Percentiles rank a stretch among this genome's conserved stretches.
These are phyloP conservation scores for Boletales sp. DNA, from an alignment of 768 basidiomycete genomes.

Conservation along the genomic window DNA sequence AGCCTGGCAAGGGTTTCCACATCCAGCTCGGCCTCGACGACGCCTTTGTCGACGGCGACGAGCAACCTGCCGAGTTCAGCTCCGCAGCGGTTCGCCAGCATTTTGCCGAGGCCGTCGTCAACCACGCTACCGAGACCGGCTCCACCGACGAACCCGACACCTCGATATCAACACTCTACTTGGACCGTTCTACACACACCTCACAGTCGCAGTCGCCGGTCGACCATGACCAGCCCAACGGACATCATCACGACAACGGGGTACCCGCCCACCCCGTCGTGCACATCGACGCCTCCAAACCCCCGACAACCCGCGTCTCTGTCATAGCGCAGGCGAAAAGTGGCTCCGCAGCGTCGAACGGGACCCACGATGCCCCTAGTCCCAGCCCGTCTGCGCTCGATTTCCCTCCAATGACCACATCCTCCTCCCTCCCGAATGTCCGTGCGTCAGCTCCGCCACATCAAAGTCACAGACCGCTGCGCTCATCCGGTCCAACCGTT, in stretches of 20 bases:
- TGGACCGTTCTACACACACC: conserved; percentile 35
- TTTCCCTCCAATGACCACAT: conserved; percentile 24
- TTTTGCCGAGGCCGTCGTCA: conserved; percentile 43
- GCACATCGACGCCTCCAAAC: conserved; percentile 34
- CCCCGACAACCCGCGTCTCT: conserved; percentile 29
- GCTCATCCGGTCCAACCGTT: conserved; percentile 61
- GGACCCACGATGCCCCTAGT: neutral
- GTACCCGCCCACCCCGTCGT: too few relatives aligned
- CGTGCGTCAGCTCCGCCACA: conserved; percentile 15
- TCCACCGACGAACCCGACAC: conserved; percentile 35
- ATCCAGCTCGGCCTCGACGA: conserved; percentile 53
- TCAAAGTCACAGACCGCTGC: conserved; percentile 39
- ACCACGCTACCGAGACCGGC: conserved; percentile 21
- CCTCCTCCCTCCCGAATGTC: conserved; percentile 27
- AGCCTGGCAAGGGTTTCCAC: conserved; percentile 23
- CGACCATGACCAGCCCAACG: conserved; percentile 22
- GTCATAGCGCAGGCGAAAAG: conserved; percentile 1
- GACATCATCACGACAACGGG: too few relatives aligned
- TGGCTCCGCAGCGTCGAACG: neutral
- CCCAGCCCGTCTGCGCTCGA: conserved; percentile 13
- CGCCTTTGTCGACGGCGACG: conserved; percentile 60
- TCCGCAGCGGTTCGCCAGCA: conserved; percentile 61
- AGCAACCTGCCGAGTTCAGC: conserved; percentile 50
- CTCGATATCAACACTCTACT: conserved; percentile 58
- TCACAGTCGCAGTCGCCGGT: conserved; percentile 23